A percentile compares a stretch with the other conserved stretches of the same genome.
phyloP scores from a whole-genome alignment of 106 monocot species.

The Dendrobium officinale region DNA sequence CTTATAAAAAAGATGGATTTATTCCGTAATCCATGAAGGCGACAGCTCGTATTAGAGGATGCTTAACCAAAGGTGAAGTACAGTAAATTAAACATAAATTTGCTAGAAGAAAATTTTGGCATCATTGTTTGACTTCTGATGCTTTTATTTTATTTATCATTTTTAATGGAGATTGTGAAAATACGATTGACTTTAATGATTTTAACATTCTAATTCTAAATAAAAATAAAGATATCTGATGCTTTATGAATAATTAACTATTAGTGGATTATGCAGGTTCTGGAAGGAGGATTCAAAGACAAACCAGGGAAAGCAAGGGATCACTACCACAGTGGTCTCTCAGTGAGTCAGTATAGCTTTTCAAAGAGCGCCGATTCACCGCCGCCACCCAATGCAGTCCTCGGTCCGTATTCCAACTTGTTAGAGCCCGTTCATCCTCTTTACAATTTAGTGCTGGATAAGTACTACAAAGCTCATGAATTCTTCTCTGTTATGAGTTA shows the following conservation, averaged over 20 bases:
- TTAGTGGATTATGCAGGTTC: constrained; percentile 36
- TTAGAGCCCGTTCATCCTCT: constrained; percentile 86
- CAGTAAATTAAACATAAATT: too few relatives aligned
- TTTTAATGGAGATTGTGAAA: too few relatives aligned
- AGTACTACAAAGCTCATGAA: constrained; percentile 38
- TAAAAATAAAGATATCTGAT: too few relatives aligned
- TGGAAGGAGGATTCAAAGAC: constrained; percentile 92
- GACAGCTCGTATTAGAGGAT: too few relatives aligned
- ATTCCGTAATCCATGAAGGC: too few relatives aligned
- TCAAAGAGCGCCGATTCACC: constrained; percentile 25
- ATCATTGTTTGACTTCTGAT: too few relatives aligned
- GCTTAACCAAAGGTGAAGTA: too few relatives aligned
- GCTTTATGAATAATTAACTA: neutral
- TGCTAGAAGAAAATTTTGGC: too few relatives aligned
- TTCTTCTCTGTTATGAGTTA: constrained; percentile 28
- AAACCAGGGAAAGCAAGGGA: constrained; percentile 82
- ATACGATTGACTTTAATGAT: too few relatives aligned
- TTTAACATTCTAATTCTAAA: too few relatives aligned
- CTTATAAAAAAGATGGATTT: too few relatives aligned
- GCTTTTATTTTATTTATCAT: too few relatives aligned
- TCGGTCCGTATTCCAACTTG: constrained; percentile 79
- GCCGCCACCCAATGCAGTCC: constrained; percentile 43
- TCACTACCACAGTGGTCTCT: constrained; percentile 87
- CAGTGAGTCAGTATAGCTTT: constrained; percentile 71
- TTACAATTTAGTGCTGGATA: constrained; percentile 59